Evolutionary conservation across 306 rosid genomes (phyloP).

Genomic region (Arachis stenosperma): DNA sequence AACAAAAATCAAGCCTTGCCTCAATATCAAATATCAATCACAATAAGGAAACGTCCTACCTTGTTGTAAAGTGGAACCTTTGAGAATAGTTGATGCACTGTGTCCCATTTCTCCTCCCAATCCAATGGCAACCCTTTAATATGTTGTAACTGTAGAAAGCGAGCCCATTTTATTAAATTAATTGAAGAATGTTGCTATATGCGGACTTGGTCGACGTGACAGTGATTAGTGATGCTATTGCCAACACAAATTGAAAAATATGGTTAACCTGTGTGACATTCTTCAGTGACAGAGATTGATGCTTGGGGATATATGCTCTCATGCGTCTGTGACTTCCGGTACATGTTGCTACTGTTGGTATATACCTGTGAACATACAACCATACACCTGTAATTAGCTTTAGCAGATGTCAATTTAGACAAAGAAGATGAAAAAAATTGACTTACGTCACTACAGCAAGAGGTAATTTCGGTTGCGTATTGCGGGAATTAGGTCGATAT

Average conservation of each 20-base stretch:
- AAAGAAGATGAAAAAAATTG: neutral
- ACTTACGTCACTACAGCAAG: constrained; percentile 72
- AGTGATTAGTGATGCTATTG: neutral
- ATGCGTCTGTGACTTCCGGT: constrained; percentile 84
- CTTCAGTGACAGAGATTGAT: constrained; percentile 79
- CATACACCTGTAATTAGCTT: constrained; percentile 6
- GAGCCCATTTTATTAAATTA: neutral
- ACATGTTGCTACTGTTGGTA: constrained; percentile 76
- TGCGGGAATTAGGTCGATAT: constrained; percentile 36
- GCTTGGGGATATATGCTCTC: constrained; percentile 75
- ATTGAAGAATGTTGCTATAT: constrained; percentile 1
- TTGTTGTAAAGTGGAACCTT: constrained; percentile 78
- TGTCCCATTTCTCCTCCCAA: constrained; percentile 69
- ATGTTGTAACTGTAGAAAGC: constrained; percentile 57
- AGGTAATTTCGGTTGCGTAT: constrained; percentile 57
- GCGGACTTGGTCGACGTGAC: neutral
- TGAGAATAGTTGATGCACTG: constrained; percentile 71
- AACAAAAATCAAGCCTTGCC: neutral
- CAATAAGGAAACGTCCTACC: constrained; percentile 40
- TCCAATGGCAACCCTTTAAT: constrained; percentile 68
- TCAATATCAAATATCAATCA: neutral
- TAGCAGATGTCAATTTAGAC: neutral
- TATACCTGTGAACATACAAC: constrained; percentile 52
- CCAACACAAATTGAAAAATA: constrained; percentile 1
- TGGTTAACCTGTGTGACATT: constrained; percentile 64